Evolutionary conservation across 2,329 filamentous ascomycete genomes (phyloP).

Genomic region (Hypoxylon sp.): DNA sequence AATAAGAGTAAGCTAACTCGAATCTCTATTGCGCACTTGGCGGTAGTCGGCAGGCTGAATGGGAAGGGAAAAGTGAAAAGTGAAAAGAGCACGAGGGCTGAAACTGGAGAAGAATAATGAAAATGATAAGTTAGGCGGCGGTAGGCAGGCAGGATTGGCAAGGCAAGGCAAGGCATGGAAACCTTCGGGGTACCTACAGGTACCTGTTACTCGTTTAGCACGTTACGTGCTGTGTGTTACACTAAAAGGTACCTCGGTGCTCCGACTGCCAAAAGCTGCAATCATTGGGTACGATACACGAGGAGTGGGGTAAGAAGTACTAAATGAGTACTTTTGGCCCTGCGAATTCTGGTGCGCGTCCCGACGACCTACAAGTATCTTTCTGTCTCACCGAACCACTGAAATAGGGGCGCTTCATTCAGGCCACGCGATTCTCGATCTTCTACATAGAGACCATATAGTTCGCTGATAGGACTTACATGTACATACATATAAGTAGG

Average conservation of each 20-base stretch:
- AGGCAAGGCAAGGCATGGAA: conserved; percentile 30
- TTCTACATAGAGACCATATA: neutral
- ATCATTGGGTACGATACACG: conserved; percentile 18
- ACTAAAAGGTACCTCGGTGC: conserved; percentile 8
- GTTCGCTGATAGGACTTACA: neutral
- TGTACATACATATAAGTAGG: no score
- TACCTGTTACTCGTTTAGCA: conserved; percentile 23
- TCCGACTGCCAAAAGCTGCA: conserved; percentile 6
- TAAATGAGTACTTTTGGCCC: conserved; percentile 9
- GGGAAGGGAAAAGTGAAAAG: conserved; percentile 10
- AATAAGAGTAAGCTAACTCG: conserved; percentile 23
- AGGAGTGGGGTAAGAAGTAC: conserved; percentile 20
- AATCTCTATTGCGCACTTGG: conserved; percentile 23
- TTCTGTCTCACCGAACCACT: neutral
- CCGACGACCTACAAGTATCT: conserved; percentile 1
- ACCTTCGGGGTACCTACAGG: conserved; percentile 2
- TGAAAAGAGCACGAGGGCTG: conserved; percentile 36
- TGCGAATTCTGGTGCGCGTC: conserved; percentile 11
- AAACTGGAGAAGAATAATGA: conserved; percentile 36
- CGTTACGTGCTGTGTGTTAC: conserved; percentile 17
- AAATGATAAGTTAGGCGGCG: conserved; percentile 35
- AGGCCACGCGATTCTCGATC: neutral
- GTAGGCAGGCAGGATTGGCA: conserved; percentile 23
- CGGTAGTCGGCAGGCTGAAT: conserved; percentile 16
- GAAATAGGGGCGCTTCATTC: conserved; percentile 14